Base-by-base conservation (phyloP, 495 filamentous ascomycete species). In the Thermothielavioides terrestris region DNA sequence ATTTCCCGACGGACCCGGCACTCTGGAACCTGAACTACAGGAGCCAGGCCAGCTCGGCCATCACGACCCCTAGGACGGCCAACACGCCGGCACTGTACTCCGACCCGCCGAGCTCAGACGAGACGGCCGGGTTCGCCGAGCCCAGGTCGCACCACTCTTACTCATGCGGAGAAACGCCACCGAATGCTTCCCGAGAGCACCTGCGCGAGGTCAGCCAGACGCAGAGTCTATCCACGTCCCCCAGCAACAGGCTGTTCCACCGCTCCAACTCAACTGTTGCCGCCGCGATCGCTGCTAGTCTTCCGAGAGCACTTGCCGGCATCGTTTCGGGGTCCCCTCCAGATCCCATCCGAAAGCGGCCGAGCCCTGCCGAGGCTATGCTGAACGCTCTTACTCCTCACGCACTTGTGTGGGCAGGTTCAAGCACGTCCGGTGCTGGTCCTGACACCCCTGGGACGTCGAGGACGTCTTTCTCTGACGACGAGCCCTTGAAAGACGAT, bases 271-370 rank as follows among this genome's bases (percentile, higher is more conserved):
- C 81, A 9, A 77, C 77, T 18, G 63, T 85, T 23, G 74, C 76
- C 4, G 82, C 79, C 25, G 80, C 81, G 12, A 70, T 89, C 42
- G 79, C 82, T 17, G 82, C 83, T 10, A 84, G 82, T 42, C 69
- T 91, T 5, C 80, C 84, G n/a, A 78, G 83, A 14, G 82, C 84
- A 14, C 84, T 88, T 44, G 75, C 78, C 1, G 84, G 82, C 46
- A 77, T 78, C 10, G 78, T 83, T 6, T 84, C 84, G 6, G 78
- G 83, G 7, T 82, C 81, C n/a, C 86, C 85, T 4, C 85, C 87
- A 2, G 79, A 81, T 8, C 72, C 58, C 37, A 63, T 70, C 28
- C 77, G 76, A 42, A 89, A 86, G 63, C 78, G 79, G 27, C 71
- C 71, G 11, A 88, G 80, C 53, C 82, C 84, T 23, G 77, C 70